A percentile compares a stretch with the other conserved stretches of the same genome.
Evolutionary conservation across 768 basidiomycete species (phyloP).

Genomic region (Tricholoma hemisulphureum): DNA sequence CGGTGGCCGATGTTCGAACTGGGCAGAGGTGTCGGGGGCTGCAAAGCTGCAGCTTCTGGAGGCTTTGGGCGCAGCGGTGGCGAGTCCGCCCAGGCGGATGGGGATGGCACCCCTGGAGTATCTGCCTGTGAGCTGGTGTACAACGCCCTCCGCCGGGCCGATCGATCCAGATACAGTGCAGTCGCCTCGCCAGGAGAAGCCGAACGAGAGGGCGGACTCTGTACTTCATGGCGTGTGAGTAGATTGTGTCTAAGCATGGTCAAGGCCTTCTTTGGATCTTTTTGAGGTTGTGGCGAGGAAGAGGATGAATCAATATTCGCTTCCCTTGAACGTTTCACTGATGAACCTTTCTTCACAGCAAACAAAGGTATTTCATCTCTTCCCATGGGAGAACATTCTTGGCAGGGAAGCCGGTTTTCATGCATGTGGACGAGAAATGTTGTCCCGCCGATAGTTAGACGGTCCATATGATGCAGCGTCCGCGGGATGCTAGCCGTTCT

Average conservation of each 20-base stretch:
- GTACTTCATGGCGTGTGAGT: slow-evolving; percentile 47
- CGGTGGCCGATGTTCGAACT: slow-evolving; percentile 64
- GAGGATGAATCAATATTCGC: slow-evolving; percentile 19
- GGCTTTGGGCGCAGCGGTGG: slow-evolving; percentile 22
- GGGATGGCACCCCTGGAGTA: slow-evolving; percentile 45
- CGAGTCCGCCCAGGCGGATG: slow-evolving; percentile 9
- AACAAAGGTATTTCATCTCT: slow-evolving; percentile 63
- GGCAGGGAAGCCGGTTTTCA: slow-evolving; percentile 56
- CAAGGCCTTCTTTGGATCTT: slow-evolving; percentile 65
- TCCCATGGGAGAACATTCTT: slow-evolving; percentile 52
- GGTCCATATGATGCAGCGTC: slow-evolving; percentile 61
- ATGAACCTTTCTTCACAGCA: slow-evolving; percentile 24
- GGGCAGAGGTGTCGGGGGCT: slow-evolving; percentile 49
- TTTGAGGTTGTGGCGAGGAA: slow-evolving; percentile 25
- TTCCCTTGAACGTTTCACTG: slow-evolving; percentile 29
- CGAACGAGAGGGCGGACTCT: slow-evolving; percentile 17
- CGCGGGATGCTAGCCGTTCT: slow-evolving; percentile 70
- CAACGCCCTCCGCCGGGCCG: slow-evolving; percentile 65
- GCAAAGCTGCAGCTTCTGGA: slow-evolving; percentile 30
- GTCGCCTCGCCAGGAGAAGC: slow-evolving; percentile 11
- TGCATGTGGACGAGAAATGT: slow-evolving; percentile 73
- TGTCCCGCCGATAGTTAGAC: slow-evolving; percentile 66
- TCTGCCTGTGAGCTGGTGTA: slow-evolving; percentile 51
- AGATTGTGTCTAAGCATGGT: slow-evolving; percentile 62
- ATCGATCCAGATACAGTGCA: slow-evolving; percentile 60